Conservation (phyloP, 164 flowering plant genomes). For the Amborella trichopoda region DNA sequence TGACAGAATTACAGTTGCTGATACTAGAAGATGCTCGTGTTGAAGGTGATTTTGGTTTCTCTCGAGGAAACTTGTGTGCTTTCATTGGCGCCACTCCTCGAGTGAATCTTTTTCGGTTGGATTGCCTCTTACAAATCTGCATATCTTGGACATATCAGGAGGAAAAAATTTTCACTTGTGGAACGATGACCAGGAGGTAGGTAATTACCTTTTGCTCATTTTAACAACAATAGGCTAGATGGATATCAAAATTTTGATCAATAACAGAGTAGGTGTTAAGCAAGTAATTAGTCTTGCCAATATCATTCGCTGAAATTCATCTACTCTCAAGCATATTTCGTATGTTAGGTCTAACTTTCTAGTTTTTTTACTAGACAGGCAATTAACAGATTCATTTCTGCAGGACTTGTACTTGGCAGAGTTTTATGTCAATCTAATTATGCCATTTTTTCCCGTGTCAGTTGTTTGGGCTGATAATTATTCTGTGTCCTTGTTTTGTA, state of each 20-base stretch:
- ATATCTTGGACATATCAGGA: conserved; percentile 3
- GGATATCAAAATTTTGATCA: not conserved
- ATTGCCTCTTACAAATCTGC: not conserved
- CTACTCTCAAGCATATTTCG: not conserved
- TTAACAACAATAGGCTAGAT: not conserved
- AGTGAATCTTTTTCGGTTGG: not conserved
- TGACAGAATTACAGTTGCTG: not conserved
- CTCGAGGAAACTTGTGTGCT: not conserved
- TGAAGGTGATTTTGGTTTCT: conserved; percentile 2
- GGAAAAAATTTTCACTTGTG: conserved; percentile 1
- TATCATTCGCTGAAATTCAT: not conserved
- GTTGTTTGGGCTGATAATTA: not conserved
- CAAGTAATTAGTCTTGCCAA: not conserved
- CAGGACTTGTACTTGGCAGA: not conserved
- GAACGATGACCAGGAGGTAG: not conserved
- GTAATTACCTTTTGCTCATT: not conserved
- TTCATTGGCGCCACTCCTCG: conserved; percentile 3
- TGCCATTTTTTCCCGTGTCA: not conserved
- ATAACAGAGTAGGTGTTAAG: not conserved
- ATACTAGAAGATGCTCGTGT: conserved; percentile 4
- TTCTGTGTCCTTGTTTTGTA: not conserved
- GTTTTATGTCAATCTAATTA: not conserved
- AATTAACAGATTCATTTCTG: not conserved
- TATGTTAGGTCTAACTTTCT: no score
- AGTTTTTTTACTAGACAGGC: no score